Conservation (phyloP, 768 basidiomycete species). For the Favolaschia claudopus region DNA sequence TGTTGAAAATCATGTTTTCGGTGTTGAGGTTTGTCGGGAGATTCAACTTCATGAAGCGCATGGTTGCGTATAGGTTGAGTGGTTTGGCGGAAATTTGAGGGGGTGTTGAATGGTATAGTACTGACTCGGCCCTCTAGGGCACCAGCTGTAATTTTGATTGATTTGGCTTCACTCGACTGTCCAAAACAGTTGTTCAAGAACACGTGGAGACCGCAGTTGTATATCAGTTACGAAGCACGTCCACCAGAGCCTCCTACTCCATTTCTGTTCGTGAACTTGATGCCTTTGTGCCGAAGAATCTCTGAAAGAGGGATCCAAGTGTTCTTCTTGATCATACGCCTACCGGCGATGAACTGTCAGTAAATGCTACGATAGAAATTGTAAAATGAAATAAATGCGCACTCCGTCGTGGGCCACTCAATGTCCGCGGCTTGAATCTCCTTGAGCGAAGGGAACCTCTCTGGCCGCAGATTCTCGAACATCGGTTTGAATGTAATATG, state of each 20-base stretch:
- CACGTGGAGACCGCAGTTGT: too few species aligned
- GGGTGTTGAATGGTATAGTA: too few species aligned
- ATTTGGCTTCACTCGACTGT: too few species aligned
- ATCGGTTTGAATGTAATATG: not conserved
- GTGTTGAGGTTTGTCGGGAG: conserved; percentile 4
- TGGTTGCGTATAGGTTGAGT: conserved; percentile 1
- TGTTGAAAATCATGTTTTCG: too few species aligned
- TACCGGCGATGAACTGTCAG: not conserved
- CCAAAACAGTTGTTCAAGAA: too few species aligned
- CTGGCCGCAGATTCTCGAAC: not conserved
- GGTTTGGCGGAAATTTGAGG: conserved; percentile 5
- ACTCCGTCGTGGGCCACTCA: conserved; percentile 10
- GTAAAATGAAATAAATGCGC: not conserved
- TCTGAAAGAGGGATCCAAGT: not conserved
- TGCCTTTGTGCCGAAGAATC: not conserved
- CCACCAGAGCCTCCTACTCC: too few species aligned
- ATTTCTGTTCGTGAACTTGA: not conserved
- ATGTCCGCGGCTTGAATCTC: not conserved
- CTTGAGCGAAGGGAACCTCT: conserved; percentile 1
- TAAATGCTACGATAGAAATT: not conserved
- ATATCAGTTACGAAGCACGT: too few species aligned
- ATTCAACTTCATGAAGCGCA: conserved; percentile 1
- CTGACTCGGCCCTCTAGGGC: too few species aligned
- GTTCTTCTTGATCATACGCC: not conserved
- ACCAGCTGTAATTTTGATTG: too few species aligned